phyloP scores from a whole-genome alignment of 768 basidiomycete species.

The Leucosporidium scottii region DNA sequence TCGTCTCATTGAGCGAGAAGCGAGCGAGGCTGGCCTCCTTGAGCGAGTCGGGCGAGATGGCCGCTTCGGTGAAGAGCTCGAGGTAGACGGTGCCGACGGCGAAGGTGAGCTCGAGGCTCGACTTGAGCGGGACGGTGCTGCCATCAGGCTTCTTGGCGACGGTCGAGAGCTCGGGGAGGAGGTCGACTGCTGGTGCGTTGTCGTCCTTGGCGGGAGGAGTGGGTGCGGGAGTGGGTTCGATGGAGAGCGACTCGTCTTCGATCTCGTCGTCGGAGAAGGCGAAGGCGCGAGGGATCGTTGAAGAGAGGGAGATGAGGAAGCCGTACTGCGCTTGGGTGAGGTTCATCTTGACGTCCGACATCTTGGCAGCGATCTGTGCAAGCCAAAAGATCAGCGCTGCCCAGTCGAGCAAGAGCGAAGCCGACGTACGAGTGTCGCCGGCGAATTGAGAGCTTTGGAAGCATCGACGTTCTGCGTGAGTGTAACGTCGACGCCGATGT shows the following conservation, averaged over 20 bases:
- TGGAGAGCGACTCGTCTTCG: slow-evolving; percentile 37
- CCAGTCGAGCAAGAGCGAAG: background rate
- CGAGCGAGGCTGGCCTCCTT: slow-evolving; percentile 74
- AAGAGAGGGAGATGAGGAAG: slow-evolving; percentile 58
- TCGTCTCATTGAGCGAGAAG: slow-evolving; percentile 73
- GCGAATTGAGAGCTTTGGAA: slow-evolving; percentile 50
- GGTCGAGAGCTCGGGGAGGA: slow-evolving; percentile 43
- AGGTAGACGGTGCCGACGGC: slow-evolving; percentile 65
- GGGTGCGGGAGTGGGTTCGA: slow-evolving; percentile 8
- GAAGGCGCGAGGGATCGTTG: slow-evolving; percentile 63
- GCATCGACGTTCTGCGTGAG: slow-evolving; percentile 58
- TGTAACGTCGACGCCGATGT: slow-evolving; percentile 60
- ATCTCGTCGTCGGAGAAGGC: slow-evolving; percentile 48
- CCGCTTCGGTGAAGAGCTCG: slow-evolving; percentile 71
- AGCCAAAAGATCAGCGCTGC: background rate
- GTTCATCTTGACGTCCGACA: slow-evolving; percentile 76
- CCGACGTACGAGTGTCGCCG: slow-evolving; percentile 64
- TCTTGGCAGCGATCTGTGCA: slow-evolving; percentile 57
- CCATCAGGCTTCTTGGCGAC: slow-evolving; percentile 36
- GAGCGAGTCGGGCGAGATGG: slow-evolving; percentile 53
- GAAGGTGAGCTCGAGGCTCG: slow-evolving; percentile 65
- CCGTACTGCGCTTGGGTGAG: slow-evolving; percentile 78
- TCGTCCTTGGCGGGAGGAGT: background rate
- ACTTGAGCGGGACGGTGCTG: slow-evolving; percentile 51
- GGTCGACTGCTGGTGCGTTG: slow-evolving; percentile 37